Evolutionary conservation across 2,329 filamentous ascomycete species (phyloP).

Genomic region (Colletotrichum filicis): DNA sequence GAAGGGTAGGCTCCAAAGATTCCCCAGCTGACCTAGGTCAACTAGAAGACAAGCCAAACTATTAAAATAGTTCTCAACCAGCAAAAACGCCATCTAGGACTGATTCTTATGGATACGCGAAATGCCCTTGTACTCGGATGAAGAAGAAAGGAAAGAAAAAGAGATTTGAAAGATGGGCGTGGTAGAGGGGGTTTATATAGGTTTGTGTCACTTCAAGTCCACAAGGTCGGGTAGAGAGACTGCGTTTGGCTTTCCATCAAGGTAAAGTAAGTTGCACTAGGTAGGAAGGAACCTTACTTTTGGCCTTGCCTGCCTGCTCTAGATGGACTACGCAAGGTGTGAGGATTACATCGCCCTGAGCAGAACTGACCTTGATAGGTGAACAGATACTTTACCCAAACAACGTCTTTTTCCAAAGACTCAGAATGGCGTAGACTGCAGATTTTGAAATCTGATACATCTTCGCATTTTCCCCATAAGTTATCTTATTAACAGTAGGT

Average conservation of each 20-base stretch:
- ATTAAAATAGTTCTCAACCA: constrained; percentile 81
- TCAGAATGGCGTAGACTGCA: too few relatives aligned
- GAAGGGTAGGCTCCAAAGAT: constrained; percentile 75
- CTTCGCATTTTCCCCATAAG: too few relatives aligned
- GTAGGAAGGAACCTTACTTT: neutral
- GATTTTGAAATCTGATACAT: too few relatives aligned
- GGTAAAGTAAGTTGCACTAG: neutral
- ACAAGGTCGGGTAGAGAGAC: neutral
- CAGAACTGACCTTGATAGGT: too few relatives aligned
- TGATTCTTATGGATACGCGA: constrained; percentile 88
- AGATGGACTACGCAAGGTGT: too few relatives aligned
- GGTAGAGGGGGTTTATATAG: constrained; percentile 31
- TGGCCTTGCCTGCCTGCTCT: neutral
- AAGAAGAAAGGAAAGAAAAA: constrained; percentile 55
- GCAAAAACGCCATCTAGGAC: constrained; percentile 90
- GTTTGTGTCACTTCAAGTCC: too few relatives aligned
- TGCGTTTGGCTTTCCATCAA: too few relatives aligned
- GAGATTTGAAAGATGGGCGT: neutral
- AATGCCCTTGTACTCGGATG: constrained; percentile 80
- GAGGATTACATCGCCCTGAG: too few relatives aligned
- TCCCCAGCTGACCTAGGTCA: constrained; percentile 78
- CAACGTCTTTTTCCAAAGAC: too few relatives aligned
- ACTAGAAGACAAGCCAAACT: constrained; percentile 50
- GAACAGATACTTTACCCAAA: too few relatives aligned
- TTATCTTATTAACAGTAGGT: too few relatives aligned